Conservation (phyloP, 2,329 filamentous ascomycete genomes). For the Didymella lethalis region DNA sequence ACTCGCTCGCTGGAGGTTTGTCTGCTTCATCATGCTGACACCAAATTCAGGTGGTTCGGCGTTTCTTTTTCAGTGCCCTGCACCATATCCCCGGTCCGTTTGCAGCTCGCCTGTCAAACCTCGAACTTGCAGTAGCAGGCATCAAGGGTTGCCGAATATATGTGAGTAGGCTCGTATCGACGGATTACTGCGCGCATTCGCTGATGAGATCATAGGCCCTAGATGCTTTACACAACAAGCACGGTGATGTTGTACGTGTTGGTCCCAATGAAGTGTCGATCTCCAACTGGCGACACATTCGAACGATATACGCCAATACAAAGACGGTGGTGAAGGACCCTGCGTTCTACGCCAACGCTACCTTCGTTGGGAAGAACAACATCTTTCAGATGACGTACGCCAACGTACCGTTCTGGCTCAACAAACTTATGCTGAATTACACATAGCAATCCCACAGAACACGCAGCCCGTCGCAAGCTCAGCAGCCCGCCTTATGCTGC, state of each 20-base stretch:
- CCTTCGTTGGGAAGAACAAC: neutral
- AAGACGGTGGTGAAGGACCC: neutral
- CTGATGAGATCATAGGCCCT: neutral
- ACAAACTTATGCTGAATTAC: neutral
- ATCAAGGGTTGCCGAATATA: neutral
- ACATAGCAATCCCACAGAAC: neutral
- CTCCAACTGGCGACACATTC: neutral
- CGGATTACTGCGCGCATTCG: neutral
- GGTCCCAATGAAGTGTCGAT: neutral
- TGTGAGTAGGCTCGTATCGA: neutral
- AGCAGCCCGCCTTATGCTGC: neutral
- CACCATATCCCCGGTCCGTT: neutral
- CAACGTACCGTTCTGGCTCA: neutral
- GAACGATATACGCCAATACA: neutral
- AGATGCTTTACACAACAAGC: neutral
- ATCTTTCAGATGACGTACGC: neutral
- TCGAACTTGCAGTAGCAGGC: neutral
- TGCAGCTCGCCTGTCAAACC: neutral
- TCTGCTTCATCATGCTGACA: neutral
- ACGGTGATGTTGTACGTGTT: neutral
- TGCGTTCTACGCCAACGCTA: neutral
- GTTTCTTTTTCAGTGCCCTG: neutral
- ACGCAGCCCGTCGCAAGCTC: neutral
- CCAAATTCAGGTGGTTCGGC: neutral
- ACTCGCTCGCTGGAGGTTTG: neutral